A percentile compares a stretch with the other conserved stretches of the same genome.
phyloP scores from a whole-genome alignment of 1,139 yeast genomes.

The Taiozyma sp. region DNA sequence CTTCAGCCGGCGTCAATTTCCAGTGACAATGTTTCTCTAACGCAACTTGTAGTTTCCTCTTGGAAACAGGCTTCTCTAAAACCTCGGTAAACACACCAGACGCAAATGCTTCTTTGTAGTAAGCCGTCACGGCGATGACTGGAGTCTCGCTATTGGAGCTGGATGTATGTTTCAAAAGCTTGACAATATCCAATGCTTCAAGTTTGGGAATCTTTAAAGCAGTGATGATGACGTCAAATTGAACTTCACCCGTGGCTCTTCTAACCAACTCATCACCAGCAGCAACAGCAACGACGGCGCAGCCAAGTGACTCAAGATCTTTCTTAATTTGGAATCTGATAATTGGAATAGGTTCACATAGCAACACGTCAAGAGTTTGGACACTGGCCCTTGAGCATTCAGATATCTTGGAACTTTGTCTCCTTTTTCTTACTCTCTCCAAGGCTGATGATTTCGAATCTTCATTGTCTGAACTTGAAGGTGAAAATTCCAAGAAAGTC shows the following conservation, averaged over 20 bases:
- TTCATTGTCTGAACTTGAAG: slow-evolving; percentile 68
- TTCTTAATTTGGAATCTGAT: slow-evolving; percentile 65
- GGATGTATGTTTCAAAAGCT: slow-evolving; percentile 69
- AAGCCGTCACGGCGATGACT: slow-evolving; percentile 70
- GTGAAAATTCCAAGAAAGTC: slow-evolving; percentile 44
- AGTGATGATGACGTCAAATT: slow-evolving; percentile 78
- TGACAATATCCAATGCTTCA: slow-evolving; percentile 68
- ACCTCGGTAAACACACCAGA: slow-evolving; percentile 58
- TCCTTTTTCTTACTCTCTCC: slow-evolving; percentile 49
- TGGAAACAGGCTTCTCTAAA: slow-evolving; percentile 69
- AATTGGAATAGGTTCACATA: slow-evolving; percentile 86
- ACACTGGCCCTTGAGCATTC: slow-evolving; percentile 21
- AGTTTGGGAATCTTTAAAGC: slow-evolving; percentile 66
- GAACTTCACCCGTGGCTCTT: slow-evolving; percentile 76
- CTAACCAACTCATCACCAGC: slow-evolving; percentile 82
- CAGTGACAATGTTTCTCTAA: slow-evolving; percentile 23
- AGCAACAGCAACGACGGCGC: slow-evolving; percentile 72
- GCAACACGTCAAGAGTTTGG: slow-evolving; percentile 52
- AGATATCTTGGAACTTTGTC: slow-evolving; percentile 43
- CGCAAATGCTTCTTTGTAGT: slow-evolving; percentile 57
- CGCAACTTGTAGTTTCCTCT: slow-evolving; percentile 33
- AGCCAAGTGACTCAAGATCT: slow-evolving; percentile 65
- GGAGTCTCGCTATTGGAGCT: slow-evolving; percentile 76
- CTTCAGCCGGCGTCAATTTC: slow-evolving; percentile 19
- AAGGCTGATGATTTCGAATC: slow-evolving; percentile 49